A percentile compares a stretch with the other conserved stretches of the same genome.
phyloP scores from a whole-genome alignment of 1,139 yeast genomes.

The Geotrichum reessii region DNA sequence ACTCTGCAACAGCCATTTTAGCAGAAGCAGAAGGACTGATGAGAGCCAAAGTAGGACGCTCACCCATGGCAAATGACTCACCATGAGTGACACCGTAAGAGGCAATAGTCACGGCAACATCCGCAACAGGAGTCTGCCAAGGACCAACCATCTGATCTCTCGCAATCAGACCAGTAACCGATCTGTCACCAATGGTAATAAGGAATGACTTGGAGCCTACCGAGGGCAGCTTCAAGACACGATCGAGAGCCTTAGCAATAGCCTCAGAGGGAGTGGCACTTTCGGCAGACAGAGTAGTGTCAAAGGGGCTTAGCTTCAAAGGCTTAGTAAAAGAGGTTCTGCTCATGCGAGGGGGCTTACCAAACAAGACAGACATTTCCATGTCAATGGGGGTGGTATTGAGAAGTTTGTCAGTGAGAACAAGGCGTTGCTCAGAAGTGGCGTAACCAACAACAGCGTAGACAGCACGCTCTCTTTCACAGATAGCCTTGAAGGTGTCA shows the following conservation, averaged over 20 bases:
- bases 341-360: slow-evolving; percentile 94
- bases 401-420: slow-evolving; percentile 73
- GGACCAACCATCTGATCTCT: slow-evolving; percentile 99
- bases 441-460: slow-evolving; percentile 95
- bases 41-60: slow-evolving; percentile 84
- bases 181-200: slow-evolving; percentile 95
- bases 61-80: slow-evolving; percentile 98
- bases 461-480: slow-evolving; percentile 95
- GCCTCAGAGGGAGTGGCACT: slow-evolving; percentile 19
- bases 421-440: slow-evolving; percentile 74
- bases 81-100: slow-evolving; percentile 85
- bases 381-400: slow-evolving; percentile 84
- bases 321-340: slow-evolving; percentile 66
- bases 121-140: slow-evolving; percentile 99
- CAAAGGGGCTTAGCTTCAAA: slow-evolving; percentile 51
- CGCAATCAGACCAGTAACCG: slow-evolving; percentile 92
- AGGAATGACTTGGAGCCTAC: slow-evolving; percentile 94
- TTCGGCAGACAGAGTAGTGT: slow-evolving; percentile 31
- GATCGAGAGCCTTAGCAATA: slow-evolving; percentile 49
- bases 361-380: slow-evolving; percentile 94
- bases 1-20: slow-evolving; percentile 93
- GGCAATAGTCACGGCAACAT: slow-evolving; percentile 93
- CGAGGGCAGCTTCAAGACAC: slow-evolving; percentile 85
- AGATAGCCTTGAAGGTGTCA: slow-evolving; percentile 64
- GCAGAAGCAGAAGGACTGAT: slow-evolving; percentile 96